phyloP scores from a whole-genome alignment of 2,329 filamentous ascomycete genomes.

The Colletotrichum viniferum region DNA sequence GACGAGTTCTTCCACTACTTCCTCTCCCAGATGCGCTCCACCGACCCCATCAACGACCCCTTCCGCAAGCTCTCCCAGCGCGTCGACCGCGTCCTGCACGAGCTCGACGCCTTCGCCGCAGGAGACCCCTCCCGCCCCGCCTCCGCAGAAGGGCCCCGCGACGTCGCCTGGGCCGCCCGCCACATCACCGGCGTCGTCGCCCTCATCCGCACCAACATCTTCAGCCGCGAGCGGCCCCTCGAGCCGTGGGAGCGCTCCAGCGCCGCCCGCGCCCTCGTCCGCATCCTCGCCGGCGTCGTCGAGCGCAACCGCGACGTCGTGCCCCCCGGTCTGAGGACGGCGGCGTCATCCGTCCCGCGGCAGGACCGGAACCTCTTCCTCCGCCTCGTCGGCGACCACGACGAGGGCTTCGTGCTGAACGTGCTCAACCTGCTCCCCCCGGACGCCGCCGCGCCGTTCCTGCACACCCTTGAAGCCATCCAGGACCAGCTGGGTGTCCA shows the following conservation, averaged over 20 bases:
- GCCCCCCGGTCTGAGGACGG: conserved; percentile 20
- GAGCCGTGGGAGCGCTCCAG: conserved; percentile 42
- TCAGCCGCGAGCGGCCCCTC: conserved; percentile 41
- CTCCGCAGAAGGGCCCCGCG: conserved; percentile 34
- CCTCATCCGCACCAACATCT: conserved; percentile 48
- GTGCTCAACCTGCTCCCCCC: conserved; percentile 45
- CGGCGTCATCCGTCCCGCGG: background rate
- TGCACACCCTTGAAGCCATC: conserved; percentile 40
- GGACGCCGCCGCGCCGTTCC: conserved; percentile 47
- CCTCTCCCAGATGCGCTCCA: conserved; percentile 46
- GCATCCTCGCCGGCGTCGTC: conserved; percentile 51
- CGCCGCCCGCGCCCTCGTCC: conserved; percentile 52
- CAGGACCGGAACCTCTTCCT: conserved; percentile 52
- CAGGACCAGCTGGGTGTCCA: conserved; percentile 35
- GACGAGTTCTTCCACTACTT: conserved; percentile 61
- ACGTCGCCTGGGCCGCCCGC: conserved; percentile 54
- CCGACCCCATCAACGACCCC: conserved; percentile 48
- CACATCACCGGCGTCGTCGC: conserved; percentile 48
- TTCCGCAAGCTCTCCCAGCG: conserved; percentile 55
- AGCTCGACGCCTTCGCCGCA: conserved; percentile 41
- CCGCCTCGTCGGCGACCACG: conserved; percentile 49
- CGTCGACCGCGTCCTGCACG: conserved; percentile 49
- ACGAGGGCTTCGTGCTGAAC: conserved; percentile 49
- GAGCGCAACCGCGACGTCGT: conserved; percentile 43
- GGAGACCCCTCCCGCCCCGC: background rate